Evolutionary conservation across 1,284 basidiomycete genomes (phyloP).

Genomic region (Cystobasidiaceae sp.): DNA sequence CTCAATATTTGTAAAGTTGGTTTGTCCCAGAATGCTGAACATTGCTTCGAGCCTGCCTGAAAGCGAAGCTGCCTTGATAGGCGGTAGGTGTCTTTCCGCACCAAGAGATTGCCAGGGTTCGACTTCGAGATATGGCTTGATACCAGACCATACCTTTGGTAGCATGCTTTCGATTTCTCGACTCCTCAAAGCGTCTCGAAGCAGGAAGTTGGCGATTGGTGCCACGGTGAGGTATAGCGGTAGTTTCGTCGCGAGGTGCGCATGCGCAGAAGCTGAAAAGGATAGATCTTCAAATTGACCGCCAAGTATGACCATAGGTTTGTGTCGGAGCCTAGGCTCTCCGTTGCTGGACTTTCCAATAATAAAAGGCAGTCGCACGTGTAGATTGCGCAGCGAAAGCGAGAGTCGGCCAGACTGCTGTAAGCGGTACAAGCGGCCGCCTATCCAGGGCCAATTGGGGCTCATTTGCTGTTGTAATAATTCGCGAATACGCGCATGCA

Average conservation of each 20-base stretch:
- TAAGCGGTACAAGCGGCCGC: too few species aligned
- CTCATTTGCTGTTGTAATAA: too few species aligned
- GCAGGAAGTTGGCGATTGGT: slow-evolving; percentile 26
- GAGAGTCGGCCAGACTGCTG: too few species aligned
- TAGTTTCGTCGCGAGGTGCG: slow-evolving; percentile 7
- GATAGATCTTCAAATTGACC: slow-evolving; percentile 8
- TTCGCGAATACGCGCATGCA: background rate
- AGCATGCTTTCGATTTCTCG: background rate
- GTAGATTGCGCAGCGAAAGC: too few species aligned
- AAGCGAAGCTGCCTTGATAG: background rate
- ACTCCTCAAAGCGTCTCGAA: slow-evolving; percentile 12
- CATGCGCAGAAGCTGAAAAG: slow-evolving; percentile 2
- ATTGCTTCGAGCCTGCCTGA: slow-evolving; percentile 3
- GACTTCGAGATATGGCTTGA: background rate
- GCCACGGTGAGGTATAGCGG: slow-evolving; percentile 15
- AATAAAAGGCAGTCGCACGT: too few species aligned
- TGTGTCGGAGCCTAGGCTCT: slow-evolving; percentile 6
- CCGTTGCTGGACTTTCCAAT: slow-evolving; percentile 8
- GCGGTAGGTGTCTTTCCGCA: background rate
- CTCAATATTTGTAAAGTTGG: slow-evolving; percentile 12
- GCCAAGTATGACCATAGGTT: background rate
- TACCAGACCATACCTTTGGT: background rate
- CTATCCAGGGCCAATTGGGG: slow-evolving; percentile 1
- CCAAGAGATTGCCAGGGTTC: slow-evolving; percentile 4
- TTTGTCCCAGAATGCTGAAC: slow-evolving; percentile 15